Base-by-base conservation (phyloP, 768 basidiomycete genomes). In the Suillus brevipes region DNA sequence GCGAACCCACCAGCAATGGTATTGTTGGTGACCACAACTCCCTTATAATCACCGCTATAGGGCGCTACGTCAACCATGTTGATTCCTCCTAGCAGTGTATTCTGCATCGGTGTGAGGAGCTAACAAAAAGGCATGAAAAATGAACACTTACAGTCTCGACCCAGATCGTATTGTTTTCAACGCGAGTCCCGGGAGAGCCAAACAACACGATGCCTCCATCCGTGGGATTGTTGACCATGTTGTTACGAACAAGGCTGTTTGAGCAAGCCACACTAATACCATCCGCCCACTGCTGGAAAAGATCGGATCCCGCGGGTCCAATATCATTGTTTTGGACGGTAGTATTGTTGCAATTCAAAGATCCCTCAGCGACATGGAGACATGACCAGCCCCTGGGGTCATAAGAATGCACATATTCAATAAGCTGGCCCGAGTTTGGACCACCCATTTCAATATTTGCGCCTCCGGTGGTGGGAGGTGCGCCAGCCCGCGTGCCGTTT, bases 391-490 rank as follows among this genome's bases (percentile, higher is more conserved):
- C 79, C 60, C 92, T 83, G 3, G 92, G 91, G 74, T 95, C 87
- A 71, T 79, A 91, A 8, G 90, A 88, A 67, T 81, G 85, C 13
- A 94, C 92, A 66, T 85, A 87, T 78, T 94, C 91, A 62, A 95
- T 80, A 45, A 93, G 68, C 74, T 95, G 93, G 69, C 83, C 79
- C 3, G 85, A 78, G 67, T 90, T 94, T 23, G 81, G 70, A 12
- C 92, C 94, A 6, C 94, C 94, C 82, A 95, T 88, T 76, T 94
- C 92, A 62, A 95, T 92, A 70, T 92, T 93, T 28, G 84, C 92
- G 0, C 89, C 90, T 8, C 91, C 91, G 28, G 57, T 66, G 0
- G 81, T 83, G 1, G 87, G 83, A 47, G 81, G 68, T 8, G 80
- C 85, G 31, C 83, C 84, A 20, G 76, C 76, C 64, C 92, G 85